These are phyloP conservation scores for Alloteropsis semialata DNA, from an alignment of 176 grass and related monocot species.

Conservation along the genomic window DNA sequence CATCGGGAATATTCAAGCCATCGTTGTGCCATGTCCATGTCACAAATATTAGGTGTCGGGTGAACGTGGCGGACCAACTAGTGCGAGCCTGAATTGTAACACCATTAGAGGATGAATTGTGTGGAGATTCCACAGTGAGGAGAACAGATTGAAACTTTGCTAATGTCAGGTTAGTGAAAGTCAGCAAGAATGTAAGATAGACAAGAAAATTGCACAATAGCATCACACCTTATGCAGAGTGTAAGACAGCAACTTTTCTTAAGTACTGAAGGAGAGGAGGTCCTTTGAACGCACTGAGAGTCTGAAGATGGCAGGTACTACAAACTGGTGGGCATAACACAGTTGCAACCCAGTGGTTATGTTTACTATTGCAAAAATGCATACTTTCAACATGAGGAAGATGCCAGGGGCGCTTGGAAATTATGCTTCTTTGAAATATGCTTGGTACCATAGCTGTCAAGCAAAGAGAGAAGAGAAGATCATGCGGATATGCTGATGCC, in stretches of 20 bases:
- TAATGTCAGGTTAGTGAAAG: background rate
- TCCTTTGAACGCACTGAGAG: background rate
- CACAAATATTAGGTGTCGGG: background rate
- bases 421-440: slow-evolving; percentile 37
- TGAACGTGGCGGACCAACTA: background rate
- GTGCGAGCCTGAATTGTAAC: background rate
- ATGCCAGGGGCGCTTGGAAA: slow-evolving; percentile 21
- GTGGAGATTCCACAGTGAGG: background rate
- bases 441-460: background rate
- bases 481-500: slow-evolving; percentile 38
- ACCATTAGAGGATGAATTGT: background rate
- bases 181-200: background rate
- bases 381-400: background rate
- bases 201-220: background rate
- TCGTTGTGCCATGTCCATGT: background rate
- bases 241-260: background rate
- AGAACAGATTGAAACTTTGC: background rate
- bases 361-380: slow-evolving; percentile 1
- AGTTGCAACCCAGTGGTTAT: background rate
- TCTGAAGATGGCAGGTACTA: background rate
- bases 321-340: background rate
- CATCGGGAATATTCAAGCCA: background rate
- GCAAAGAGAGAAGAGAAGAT: slow-evolving; percentile 29
- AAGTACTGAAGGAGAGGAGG: background rate
- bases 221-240: background rate